These are phyloP conservation scores for Dryadomyces quercivorus DNA, from an alignment of 2,329 filamentous ascomycete species.

Conservation along the genomic window DNA sequence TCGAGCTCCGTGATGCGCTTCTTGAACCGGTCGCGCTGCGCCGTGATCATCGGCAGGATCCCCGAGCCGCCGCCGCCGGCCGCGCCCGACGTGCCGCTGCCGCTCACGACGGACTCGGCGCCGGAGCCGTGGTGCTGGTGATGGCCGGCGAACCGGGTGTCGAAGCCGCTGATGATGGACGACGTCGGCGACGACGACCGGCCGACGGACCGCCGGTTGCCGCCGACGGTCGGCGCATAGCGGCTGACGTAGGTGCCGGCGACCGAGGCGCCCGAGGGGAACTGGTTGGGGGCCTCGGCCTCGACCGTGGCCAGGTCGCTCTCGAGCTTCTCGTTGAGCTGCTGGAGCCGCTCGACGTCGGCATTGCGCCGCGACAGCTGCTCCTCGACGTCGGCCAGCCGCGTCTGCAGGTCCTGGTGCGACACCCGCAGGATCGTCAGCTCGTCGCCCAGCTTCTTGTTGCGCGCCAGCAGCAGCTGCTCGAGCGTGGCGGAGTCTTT, in stretches of 20 bases:
- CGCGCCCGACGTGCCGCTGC: not conserved
- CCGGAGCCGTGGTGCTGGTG: not conserved
- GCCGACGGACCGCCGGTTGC: constrained; percentile 34
- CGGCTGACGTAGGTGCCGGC: constrained; percentile 81
- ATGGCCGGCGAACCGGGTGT: constrained; percentile 42
- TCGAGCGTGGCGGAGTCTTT: constrained; percentile 66
- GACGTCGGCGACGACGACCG: constrained; percentile 78
- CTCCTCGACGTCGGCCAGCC: constrained; percentile 69
- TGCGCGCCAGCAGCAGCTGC: constrained; percentile 78
- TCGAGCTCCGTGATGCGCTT: constrained; percentile 88
- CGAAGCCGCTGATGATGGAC: constrained; percentile 96
- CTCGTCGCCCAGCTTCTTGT: constrained; percentile 94
- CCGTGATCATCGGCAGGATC: constrained; percentile 95
- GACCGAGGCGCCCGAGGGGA: constrained; percentile 83
- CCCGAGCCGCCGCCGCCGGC: constrained; percentile 61
- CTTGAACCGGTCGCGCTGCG: constrained; percentile 96
- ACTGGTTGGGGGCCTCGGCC: constrained; percentile 68
- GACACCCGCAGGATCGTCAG: constrained; percentile 86
- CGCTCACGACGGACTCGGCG: not conserved
- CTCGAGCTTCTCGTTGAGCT: constrained; percentile 79
- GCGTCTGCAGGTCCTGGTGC: constrained; percentile 77
- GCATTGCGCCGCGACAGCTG: constrained; percentile 72
- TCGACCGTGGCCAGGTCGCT: constrained; percentile 84
- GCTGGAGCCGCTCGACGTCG: constrained; percentile 74
- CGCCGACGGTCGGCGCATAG: constrained; percentile 52